A percentile compares a stretch with the other conserved stretches of the same genome.
These are phyloP conservation scores for Dictyostelium firmibasis DNA, from an alignment of 78 protist species.

Conservation along the genomic window DNA sequence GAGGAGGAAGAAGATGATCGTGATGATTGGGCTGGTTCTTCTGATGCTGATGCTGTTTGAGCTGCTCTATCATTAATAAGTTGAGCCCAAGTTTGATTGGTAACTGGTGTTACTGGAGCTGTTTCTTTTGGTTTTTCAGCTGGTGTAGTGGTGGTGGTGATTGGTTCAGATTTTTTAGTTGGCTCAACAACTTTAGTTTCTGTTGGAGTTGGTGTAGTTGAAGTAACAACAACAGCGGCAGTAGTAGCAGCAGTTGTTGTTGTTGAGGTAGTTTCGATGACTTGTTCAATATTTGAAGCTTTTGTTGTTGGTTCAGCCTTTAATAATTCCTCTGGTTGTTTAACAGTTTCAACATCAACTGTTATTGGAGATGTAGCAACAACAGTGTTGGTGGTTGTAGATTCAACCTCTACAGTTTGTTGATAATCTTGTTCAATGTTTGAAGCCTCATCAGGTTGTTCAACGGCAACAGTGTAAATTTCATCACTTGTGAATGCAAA, in stretches of 20 bases:
- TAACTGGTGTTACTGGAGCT: neutral
- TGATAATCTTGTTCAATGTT: neutral
- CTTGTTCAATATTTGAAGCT: neutral
- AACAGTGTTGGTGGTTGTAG: neutral
- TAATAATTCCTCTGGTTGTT: neutral
- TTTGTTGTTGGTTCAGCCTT: neutral
- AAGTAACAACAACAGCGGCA: too few relatives aligned
- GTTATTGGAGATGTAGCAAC: neutral
- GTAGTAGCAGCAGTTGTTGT: neutral
- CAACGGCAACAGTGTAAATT: neutral
- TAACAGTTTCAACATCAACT: neutral
- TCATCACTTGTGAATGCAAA: neutral
- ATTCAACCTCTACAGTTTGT: neutral
- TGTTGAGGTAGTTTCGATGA: neutral
- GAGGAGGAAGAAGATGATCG: neutral
- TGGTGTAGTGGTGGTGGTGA: neutral
- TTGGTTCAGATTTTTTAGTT: neutral
- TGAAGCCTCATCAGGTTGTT: constrained; percentile 54
- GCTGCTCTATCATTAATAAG: neutral
- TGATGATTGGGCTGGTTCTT: neutral
- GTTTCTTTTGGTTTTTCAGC: constrained; percentile 26
- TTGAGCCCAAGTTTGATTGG: neutral
- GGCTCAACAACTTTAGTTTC: neutral
- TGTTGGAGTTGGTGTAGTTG: neutral
- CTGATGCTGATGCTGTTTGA: neutral